Conservation (phyloP, 495 filamentous ascomycete genomes). For the Tuber umbilicatum region DNA sequence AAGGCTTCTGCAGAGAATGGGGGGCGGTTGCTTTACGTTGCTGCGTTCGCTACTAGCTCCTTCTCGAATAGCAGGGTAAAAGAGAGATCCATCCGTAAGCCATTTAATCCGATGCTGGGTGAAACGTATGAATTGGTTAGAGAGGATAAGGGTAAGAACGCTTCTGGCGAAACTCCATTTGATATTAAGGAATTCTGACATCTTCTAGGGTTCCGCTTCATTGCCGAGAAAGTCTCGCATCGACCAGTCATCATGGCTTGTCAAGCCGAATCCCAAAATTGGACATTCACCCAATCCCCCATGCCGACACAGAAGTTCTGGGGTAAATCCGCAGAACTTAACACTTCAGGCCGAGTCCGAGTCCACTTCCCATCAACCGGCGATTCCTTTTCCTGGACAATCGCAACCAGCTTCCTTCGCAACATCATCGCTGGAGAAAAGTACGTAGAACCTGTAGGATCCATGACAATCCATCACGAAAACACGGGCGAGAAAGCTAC, state of each 20-base stretch:
- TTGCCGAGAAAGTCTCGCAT: conserved; percentile 89
- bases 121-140: conserved; percentile 92
- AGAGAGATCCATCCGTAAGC: conserved; percentile 90
- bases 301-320: conserved; percentile 94
- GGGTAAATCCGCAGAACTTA: conserved; percentile 91
- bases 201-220: conserved; percentile 69
- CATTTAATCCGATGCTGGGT: conserved; percentile 95
- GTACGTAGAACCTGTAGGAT: conserved; percentile 90
- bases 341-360: conserved; percentile 77
- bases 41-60: conserved; percentile 81
- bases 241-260: conserved; percentile 86
- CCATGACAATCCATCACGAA: conserved; percentile 75
- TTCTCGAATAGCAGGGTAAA: conserved; percentile 73
- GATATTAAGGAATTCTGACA: neutral
- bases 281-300: conserved; percentile 80
- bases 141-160: conserved; percentile 55
- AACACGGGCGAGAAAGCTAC: conserved; percentile 69
- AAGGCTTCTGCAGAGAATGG: conserved; percentile 51
- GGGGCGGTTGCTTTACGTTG: conserved; percentile 72
- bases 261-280: conserved; percentile 76
- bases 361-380: conserved; percentile 53
- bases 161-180: neutral
- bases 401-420: conserved; percentile 79
- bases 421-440: conserved; percentile 98
- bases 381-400: conserved; percentile 76